These are phyloP conservation scores for Salinomyces thailandicus DNA, from an alignment of 2,329 filamentous ascomycete genomes.

Conservation along the genomic window DNA sequence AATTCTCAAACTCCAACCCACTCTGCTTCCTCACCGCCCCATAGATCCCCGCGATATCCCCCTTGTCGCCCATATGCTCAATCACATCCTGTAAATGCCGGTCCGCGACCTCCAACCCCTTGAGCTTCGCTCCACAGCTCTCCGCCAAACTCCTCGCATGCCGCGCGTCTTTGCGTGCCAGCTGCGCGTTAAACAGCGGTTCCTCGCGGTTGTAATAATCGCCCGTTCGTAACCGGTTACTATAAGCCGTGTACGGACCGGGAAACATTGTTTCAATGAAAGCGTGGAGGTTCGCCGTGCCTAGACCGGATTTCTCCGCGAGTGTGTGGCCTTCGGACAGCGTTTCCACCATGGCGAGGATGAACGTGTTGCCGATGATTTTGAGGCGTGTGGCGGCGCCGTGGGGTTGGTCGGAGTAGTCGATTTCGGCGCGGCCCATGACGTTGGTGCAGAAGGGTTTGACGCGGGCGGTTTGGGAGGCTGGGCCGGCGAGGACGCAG, in stretches of 20 bases:
- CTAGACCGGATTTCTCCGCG: conserved; percentile 71
- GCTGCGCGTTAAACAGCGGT: conserved; percentile 72
- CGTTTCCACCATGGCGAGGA: conserved; percentile 71
- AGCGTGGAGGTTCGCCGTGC: conserved; percentile 56
- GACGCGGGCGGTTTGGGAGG: conserved; percentile 50
- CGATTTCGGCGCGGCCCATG: conserved; percentile 56
- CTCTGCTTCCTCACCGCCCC: conserved; percentile 65
- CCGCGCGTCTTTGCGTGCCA: conserved; percentile 70
- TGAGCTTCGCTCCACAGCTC: conserved; percentile 48
- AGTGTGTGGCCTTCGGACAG: conserved; percentile 67
- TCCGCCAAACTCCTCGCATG: conserved; percentile 62
- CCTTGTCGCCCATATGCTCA: conserved; percentile 56
- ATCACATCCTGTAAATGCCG: conserved; percentile 59
- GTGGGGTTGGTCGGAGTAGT: conserved; percentile 59
- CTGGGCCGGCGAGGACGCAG: conserved; percentile 60
- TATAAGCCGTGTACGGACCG: conserved; percentile 65
- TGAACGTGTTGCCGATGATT: conserved; percentile 76
- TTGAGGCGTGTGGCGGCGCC: conserved; percentile 63
- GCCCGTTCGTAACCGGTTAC: conserved; percentile 60
- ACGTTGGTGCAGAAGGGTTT: conserved; percentile 64
- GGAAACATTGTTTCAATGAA: conserved; percentile 67
- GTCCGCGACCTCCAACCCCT: conserved; percentile 52
- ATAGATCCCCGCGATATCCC: conserved; percentile 76
- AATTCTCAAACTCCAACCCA: conserved; percentile 58
- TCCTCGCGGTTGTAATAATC: conserved; percentile 66